phyloP scores from a whole-genome alignment of 345 rosid genomes.

The Eucalyptus marginata region DNA sequence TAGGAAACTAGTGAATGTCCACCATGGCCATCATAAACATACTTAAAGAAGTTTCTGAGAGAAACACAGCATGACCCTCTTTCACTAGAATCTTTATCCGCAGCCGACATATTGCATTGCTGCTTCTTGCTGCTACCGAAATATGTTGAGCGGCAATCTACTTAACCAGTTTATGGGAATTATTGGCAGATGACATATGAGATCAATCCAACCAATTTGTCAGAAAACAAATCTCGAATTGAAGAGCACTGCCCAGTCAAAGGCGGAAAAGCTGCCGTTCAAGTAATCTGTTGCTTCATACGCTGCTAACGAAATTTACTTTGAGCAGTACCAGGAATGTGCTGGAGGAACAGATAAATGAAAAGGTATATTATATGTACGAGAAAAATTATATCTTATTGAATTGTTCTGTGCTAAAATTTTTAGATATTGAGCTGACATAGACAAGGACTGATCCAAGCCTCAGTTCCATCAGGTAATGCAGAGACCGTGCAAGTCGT shows the following conservation, averaged over 20 bases:
- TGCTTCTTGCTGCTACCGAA: not conserved
- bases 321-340: not conserved
- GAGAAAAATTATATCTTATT: not conserved
- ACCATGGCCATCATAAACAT: not conserved
- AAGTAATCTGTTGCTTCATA: not conserved
- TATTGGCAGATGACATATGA: not conserved
- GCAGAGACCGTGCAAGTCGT: not conserved
- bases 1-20: not conserved
- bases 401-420: not conserved
- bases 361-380: not conserved
- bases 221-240: not conserved
- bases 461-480: not conserved
- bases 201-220: not conserved
- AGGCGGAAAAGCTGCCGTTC: not conserved
- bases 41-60: not conserved
- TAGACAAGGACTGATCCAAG: not conserved
- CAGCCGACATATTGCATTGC: not conserved
- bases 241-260: not conserved
- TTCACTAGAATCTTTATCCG: not conserved
- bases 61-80: not conserved
- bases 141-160: not conserved
- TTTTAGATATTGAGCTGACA: not conserved
- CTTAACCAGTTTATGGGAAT: not conserved
- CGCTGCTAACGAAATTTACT: not conserved
- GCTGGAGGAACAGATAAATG: not conserved